Evolutionary conservation across 768 basidiomycete genomes (phyloP).

Genomic region (Boletus barrowsii): DNA sequence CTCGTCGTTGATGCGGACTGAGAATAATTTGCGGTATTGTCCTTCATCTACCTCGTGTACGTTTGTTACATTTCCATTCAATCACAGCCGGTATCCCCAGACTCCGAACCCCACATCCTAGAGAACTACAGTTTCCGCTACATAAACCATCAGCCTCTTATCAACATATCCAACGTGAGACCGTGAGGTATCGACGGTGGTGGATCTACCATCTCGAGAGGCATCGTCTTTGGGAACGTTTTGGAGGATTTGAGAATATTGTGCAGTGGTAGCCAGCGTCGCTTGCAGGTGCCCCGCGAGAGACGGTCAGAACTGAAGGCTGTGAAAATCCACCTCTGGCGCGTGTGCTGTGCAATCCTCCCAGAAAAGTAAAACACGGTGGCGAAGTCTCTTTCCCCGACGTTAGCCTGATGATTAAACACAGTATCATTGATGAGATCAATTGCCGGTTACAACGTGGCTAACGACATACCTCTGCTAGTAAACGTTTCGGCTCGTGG

Average conservation of each 20-base stretch:
- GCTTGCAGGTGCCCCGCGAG: background rate
- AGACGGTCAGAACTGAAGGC: background rate
- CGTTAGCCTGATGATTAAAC: background rate
- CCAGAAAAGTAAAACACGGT: background rate
- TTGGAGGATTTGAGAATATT: background rate
- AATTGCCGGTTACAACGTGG: background rate
- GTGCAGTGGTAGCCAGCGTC: background rate
- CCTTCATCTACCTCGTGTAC: constrained; percentile 2
- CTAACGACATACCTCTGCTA: constrained; percentile 7
- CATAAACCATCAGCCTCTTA: background rate
- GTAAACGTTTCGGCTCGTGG: background rate
- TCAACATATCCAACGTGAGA: background rate
- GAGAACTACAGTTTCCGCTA: too few relatives aligned
- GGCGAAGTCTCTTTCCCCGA: constrained; percentile 1
- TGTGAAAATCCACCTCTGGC: background rate
- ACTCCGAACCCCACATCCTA: background rate
- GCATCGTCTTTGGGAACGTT: background rate
- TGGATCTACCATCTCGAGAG: background rate
- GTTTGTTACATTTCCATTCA: constrained; percentile 4
- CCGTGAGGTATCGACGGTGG: background rate
- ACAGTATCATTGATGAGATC: background rate
- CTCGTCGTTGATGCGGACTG: constrained; percentile 56
- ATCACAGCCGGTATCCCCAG: background rate
- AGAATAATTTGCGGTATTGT: constrained; percentile 8
- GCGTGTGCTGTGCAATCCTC: too few relatives aligned